Evolutionary conservation across 2,329 filamentous ascomycete species (phyloP).

Genomic region (Byssoonygena ceratinophila): DNA sequence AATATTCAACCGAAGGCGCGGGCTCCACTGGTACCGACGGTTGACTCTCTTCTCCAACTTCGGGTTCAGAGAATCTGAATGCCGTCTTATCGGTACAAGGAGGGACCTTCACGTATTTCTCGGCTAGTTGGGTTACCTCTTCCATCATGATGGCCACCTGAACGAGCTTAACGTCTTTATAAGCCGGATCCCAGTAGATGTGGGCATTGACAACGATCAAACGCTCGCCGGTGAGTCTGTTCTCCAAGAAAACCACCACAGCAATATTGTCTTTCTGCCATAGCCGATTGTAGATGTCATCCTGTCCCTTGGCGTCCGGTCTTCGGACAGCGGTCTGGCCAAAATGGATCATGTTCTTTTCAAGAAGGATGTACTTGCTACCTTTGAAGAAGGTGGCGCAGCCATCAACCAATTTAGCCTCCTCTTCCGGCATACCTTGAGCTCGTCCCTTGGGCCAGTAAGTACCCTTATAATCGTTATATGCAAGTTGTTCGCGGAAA

Average conservation of each 20-base stretch:
- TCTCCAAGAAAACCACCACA: slow-evolving; percentile 84
- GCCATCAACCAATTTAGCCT: slow-evolving; percentile 82
- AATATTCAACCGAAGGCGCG: slow-evolving; percentile 75
- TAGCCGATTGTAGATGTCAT: slow-evolving; percentile 95
- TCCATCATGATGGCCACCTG: slow-evolving; percentile 95
- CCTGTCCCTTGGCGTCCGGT: slow-evolving; percentile 92
- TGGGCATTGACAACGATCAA: slow-evolving; percentile 91
- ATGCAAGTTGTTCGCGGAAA: slow-evolving; percentile 75
- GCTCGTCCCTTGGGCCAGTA: slow-evolving; percentile 86
- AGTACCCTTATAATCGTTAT: slow-evolving; percentile 83
- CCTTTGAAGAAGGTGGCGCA: slow-evolving; percentile 96
- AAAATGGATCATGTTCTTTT: slow-evolving; percentile 91
- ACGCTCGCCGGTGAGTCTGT: slow-evolving; percentile 75
- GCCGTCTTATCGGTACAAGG: slow-evolving; percentile 66
- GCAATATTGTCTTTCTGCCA: slow-evolving; percentile 98
- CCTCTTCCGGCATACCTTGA: slow-evolving; percentile 81
- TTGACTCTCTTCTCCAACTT: slow-evolving; percentile 32
- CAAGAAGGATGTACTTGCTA: slow-evolving; percentile 84
- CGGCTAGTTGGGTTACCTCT: slow-evolving; percentile 71
- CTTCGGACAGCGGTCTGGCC: slow-evolving; percentile 84
- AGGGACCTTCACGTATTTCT: slow-evolving; percentile 71
- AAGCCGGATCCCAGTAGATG: slow-evolving; percentile 84
- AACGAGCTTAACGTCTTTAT: slow-evolving; percentile 89
- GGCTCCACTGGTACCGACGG: slow-evolving; percentile 47
- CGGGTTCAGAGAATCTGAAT: slow-evolving; percentile 43